A percentile compares a stretch with the other conserved stretches of the same genome.
phyloP scores from a whole-genome alignment of 805 yeast species.

The Jamesozyma jinghongensis region DNA sequence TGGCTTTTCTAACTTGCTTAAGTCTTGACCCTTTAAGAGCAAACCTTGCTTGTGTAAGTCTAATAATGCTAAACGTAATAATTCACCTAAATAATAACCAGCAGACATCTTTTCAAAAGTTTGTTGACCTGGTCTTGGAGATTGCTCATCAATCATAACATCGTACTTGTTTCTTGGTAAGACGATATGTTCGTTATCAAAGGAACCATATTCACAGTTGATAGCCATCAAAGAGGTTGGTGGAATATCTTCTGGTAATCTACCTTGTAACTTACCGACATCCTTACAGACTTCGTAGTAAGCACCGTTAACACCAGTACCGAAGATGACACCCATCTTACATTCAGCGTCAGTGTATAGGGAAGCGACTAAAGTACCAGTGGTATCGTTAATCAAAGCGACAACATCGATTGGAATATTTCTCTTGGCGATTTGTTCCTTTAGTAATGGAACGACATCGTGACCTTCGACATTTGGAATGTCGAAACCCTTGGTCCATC shows the following conservation, averaged over 20 bases:
- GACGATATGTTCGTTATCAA: constrained; percentile 77
- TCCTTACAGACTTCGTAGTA: constrained; percentile 69
- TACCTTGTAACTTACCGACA: constrained; percentile 76
- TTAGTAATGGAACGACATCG: constrained; percentile 89
- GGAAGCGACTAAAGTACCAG: constrained; percentile 95
- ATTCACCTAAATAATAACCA: constrained; percentile 92
- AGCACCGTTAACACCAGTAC: constrained; percentile 97
- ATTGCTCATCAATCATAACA: constrained; percentile 63
- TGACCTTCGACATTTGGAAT: constrained; percentile 88
- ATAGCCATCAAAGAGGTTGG: constrained; percentile 77
- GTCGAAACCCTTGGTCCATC: constrained; percentile 98
- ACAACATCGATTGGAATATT: constrained; percentile 76
- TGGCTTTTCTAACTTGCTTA: constrained; percentile 48
- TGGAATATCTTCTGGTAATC: constrained; percentile 52
- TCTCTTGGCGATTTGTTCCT: constrained; percentile 54
- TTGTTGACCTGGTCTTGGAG: constrained; percentile 96
- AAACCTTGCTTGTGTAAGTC: constrained; percentile 59
- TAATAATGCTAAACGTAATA: constrained; percentile 67
- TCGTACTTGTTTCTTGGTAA: constrained; percentile 91
- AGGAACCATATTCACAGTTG: constrained; percentile 97
- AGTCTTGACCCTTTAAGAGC: constrained; percentile 63
- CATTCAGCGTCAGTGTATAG: constrained; percentile 83
- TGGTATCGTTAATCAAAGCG: constrained; percentile 92
- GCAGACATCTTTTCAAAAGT: constrained; percentile 95
- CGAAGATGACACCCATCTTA: constrained; percentile 91